Base-by-base conservation (phyloP, 2,329 filamentous ascomycete species). In the Cladorrhinum sp. region DNA sequence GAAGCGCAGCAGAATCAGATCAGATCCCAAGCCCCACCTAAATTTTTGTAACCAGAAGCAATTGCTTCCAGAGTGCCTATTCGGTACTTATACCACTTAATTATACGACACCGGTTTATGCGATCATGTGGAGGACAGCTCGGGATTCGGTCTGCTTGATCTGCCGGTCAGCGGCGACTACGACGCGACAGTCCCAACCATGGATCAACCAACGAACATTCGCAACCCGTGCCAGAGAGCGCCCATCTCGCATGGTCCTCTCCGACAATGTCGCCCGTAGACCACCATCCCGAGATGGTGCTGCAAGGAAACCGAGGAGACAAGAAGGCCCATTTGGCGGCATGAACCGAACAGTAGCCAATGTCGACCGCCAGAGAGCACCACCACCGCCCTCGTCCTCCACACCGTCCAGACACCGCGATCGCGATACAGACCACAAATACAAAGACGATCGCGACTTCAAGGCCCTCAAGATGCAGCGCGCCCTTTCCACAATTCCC, bases 381-480 rank as follows among this genome's bases (percentile, higher is more conserved):
- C 63, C 62, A 59, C 50, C 42, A 18, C 61, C n/a, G 10, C 28
- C 51, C 59, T 28, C 51, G 8, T 20, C 23, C 2, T 48, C 57
- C 23, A 65, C 57, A 58, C 61, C 65, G 14, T 42, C 60, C 14
- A 66, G 58, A 33, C 68, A 69, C 62, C 46, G 64, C 61, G 59
- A 70, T 55, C 52, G 60, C 57, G 60, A 60, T 46, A 65, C 68
- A 56, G 65, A 64, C 56, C 62, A 69, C 33, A 56, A 70, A 73
- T 63, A 64, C 70, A 60, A 70, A 76, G 67, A 78, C 67, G 67
- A 55, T 60, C 57, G 59, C 62, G 62, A 52, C 62, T 89, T 85
- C 75, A 93, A 96, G 73, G 93, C 94, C 3, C 80, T 98, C 74
- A 96, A 96, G 77, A 98, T 98, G 94, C 94, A 97, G 73, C 86